phyloP scores from a whole-genome alignment of 2,329 filamentous ascomycete species.

The Fonsecaea monophora region DNA sequence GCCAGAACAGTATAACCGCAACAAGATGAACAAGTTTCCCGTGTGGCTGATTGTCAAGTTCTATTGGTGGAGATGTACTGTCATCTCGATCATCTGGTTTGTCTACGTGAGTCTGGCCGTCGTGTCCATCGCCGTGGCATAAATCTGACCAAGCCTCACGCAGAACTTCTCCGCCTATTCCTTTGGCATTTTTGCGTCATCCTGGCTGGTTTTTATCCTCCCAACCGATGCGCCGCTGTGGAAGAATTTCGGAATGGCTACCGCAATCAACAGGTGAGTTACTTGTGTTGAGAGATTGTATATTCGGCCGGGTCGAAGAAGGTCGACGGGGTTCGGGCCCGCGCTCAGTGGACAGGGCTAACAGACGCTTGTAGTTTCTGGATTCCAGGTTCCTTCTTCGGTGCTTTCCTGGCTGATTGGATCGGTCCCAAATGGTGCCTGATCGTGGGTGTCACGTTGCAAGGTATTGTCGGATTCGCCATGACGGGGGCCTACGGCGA shows the following conservation, averaged over 20 bases:
- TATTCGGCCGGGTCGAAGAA: not conserved
- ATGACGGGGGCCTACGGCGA: constrained; percentile 80
- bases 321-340: not conserved
- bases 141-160: not conserved
- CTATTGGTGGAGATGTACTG: constrained; percentile 73
- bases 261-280: constrained; percentile 69
- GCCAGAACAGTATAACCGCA: constrained; percentile 75
- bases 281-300: not conserved
- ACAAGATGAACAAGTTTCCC: constrained; percentile 71
- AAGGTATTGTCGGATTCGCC: constrained; percentile 82
- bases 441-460: constrained; percentile 71
- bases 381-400: constrained; percentile 78
- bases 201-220: constrained; percentile 66
- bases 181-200: constrained; percentile 82
- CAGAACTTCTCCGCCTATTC: constrained; percentile 78
- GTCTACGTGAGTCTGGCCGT: constrained; percentile 62
- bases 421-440: constrained; percentile 80
- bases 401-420: constrained; percentile 77
- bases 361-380: constrained; percentile 68
- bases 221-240: constrained; percentile 68
- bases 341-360: not conserved
- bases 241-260: constrained; percentile 85
- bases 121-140: not conserved
- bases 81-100: constrained; percentile 82
- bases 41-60: constrained; percentile 63